phyloP scores from a whole-genome alignment of 495 filamentous ascomycete species.

The Xylaria acuta region DNA sequence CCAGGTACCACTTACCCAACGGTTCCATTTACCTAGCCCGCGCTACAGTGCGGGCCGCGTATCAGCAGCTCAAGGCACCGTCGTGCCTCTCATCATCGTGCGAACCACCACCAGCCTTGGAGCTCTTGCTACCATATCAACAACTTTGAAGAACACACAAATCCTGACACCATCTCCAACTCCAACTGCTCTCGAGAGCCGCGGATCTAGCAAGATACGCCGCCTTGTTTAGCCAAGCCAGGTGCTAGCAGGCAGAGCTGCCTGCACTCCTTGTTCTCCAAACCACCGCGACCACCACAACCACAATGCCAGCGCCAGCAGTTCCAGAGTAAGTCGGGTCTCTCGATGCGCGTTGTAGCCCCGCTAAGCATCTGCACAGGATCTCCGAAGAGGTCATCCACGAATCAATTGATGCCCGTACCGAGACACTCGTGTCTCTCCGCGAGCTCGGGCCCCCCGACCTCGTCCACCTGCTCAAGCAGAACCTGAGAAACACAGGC shows the following conservation, averaged over 20 bases:
- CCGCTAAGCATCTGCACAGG: slow-evolving; percentile 51
- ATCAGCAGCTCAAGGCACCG: neutral
- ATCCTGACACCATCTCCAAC: neutral
- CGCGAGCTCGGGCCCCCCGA: slow-evolving; percentile 96
- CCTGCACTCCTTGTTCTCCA: slow-evolving; percentile 21
- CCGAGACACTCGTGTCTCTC: slow-evolving; percentile 80
- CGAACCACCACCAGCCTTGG: neutral
- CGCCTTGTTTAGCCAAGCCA: neutral
- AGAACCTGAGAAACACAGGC: slow-evolving; percentile 66
- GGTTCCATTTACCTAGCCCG: neutral
- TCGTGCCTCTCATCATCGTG: neutral
- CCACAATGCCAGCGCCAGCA: slow-evolving; percentile 84
- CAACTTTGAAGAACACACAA: neutral
- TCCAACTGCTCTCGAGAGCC: neutral
- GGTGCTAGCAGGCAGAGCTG: slow-evolving; percentile 25
- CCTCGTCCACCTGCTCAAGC: slow-evolving; percentile 92
- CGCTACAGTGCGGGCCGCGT: neutral
- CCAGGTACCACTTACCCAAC: slow-evolving; percentile 1
- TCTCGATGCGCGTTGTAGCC: slow-evolving; percentile 22
- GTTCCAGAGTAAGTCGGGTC: slow-evolving; percentile 77
- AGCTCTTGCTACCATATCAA: neutral
- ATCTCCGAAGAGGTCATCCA: slow-evolving; percentile 90
- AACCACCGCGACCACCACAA: neutral
- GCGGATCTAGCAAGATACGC: neutral
- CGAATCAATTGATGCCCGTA: slow-evolving; percentile 86